Percentiles rank a stretch among this genome's conserved stretches.
These are phyloP conservation scores for Conticribra guillardii DNA, from an alignment of 108 stramenopile species.

Conservation along the genomic window DNA sequence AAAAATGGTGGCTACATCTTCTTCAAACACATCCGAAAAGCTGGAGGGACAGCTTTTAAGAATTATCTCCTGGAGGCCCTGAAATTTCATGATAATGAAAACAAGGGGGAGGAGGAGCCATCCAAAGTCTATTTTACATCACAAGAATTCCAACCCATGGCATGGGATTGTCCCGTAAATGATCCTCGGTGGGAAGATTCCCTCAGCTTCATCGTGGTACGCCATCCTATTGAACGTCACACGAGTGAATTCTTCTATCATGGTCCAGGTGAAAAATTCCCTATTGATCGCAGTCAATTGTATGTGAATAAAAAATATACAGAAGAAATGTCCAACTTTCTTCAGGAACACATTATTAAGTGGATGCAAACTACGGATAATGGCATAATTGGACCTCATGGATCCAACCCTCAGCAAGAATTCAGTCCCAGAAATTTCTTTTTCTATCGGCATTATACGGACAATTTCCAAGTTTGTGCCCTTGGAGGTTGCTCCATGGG, in stretches of 20 bases:
- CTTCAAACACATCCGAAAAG: too few relatives aligned
- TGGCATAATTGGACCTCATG: neutral
- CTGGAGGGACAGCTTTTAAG: too few relatives aligned
- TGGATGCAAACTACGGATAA: neutral
- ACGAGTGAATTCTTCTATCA: neutral
- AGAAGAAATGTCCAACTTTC: neutral
- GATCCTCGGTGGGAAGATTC: slow-evolving; percentile 1
- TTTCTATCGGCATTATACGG: neutral
- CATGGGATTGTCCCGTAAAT: neutral
- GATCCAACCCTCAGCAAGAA: neutral
- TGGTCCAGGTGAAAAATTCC: neutral
- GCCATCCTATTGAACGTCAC: slow-evolving; percentile 1
- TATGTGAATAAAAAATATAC: neutral
- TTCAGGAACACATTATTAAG: neutral
- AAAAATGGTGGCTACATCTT: too few relatives aligned
- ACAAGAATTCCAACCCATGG: neutral
- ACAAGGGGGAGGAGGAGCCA: too few relatives aligned
- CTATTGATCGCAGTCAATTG: neutral
- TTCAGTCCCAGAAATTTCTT: neutral
- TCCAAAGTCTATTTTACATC: neutral
- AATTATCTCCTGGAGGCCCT: too few relatives aligned
- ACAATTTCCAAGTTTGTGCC: neutral
- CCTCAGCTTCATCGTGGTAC: neutral
- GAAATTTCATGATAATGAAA: too few relatives aligned
- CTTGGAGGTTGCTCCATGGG: neutral